Evolutionary conservation across 2,329 filamentous ascomycete genomes (phyloP).

Genomic region (Thelonectria rubi): DNA sequence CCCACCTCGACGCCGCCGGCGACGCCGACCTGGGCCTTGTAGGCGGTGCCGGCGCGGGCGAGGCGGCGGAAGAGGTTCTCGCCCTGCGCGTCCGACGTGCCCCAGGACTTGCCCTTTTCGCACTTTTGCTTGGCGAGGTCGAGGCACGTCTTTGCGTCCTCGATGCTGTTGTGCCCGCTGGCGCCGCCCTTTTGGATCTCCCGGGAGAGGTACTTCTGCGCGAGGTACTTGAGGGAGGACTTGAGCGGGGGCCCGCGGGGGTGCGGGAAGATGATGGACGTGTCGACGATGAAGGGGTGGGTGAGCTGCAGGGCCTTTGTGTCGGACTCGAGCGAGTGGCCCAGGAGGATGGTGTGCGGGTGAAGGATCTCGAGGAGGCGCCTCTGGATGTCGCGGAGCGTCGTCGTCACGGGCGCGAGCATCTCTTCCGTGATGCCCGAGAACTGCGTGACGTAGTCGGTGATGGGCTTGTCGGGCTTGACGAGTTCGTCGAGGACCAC

Average conservation of each 20-base stretch:
- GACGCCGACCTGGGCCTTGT: slow-evolving; percentile 68
- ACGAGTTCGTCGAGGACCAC: slow-evolving; percentile 90
- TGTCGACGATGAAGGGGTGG: slow-evolving; percentile 95
- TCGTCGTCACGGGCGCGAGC: slow-evolving; percentile 85
- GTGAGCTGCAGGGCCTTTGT: slow-evolving; percentile 84
- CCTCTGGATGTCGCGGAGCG: slow-evolving; percentile 81
- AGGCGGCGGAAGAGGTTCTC: slow-evolving; percentile 93
- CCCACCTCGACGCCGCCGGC: slow-evolving; percentile 63
- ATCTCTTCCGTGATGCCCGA: slow-evolving; percentile 92
- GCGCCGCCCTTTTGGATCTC: slow-evolving; percentile 86
- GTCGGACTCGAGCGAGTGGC: slow-evolving; percentile 85
- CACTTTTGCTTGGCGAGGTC: slow-evolving; percentile 96
- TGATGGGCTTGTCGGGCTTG: slow-evolving; percentile 87
- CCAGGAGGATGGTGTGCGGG: slow-evolving; percentile 77
- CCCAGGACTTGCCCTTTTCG: slow-evolving; percentile 89
- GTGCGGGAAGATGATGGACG: slow-evolving; percentile 88
- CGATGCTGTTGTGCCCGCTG: slow-evolving; percentile 86
- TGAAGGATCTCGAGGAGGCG: slow-evolving; percentile 77
- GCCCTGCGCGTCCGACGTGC: slow-evolving; percentile 77
- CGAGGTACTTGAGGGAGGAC: slow-evolving; percentile 88
- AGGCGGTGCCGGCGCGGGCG: slow-evolving; percentile 67
- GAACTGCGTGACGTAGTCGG: slow-evolving; percentile 89
- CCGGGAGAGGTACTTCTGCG: slow-evolving; percentile 83
- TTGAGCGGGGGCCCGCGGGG: slow-evolving; percentile 89
- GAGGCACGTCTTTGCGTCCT: slow-evolving; percentile 90